A percentile compares a stretch with the other conserved stretches of the same genome.
These are phyloP conservation scores for Nakazawaea peltata DNA, from an alignment of 805 yeast genomes.

Conservation along the genomic window DNA sequence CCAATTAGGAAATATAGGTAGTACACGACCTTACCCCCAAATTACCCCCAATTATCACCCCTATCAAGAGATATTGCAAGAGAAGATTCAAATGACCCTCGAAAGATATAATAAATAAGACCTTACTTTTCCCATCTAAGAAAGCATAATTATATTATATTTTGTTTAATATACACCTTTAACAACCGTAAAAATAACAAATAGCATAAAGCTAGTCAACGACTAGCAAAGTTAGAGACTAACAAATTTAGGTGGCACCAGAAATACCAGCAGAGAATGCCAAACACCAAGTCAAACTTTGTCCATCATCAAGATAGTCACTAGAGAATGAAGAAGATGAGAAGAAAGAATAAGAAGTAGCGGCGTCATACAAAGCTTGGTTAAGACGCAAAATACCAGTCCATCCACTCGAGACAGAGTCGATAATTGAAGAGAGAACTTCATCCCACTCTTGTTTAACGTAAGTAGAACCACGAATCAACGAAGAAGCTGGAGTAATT, in stretches of 20 bases:
- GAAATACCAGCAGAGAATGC: slow-evolving; percentile 59
- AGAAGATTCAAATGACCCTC: too few relatives aligned
- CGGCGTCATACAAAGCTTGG: slow-evolving; percentile 67
- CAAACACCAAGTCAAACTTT: slow-evolving; percentile 80
- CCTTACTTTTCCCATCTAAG: too few relatives aligned
- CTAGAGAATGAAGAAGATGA: slow-evolving; percentile 42
- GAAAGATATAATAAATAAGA: too few relatives aligned
- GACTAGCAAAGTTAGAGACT: too few relatives aligned
- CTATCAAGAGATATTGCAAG: too few relatives aligned
- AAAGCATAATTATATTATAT: too few relatives aligned
- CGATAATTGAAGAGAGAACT: slow-evolving; percentile 35
- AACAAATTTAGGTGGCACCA: slow-evolving; percentile 12
- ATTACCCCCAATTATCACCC: too few relatives aligned
- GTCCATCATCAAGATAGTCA: slow-evolving; percentile 71
- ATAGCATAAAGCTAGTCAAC: too few relatives aligned
- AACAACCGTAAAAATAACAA: too few relatives aligned
- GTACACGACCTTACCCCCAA: too few relatives aligned
- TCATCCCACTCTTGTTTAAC: slow-evolving; percentile 59
- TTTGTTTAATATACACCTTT: too few relatives aligned
- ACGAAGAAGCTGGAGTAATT: slow-evolving; percentile 58
- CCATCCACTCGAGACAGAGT: slow-evolving; percentile 58
- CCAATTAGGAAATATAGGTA: too few relatives aligned
- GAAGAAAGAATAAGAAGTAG: slow-evolving; percentile 54
- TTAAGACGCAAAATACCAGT: slow-evolving; percentile 66
- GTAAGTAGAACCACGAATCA: slow-evolving; percentile 44